Percentiles rank a stretch among this genome's conserved stretches.
These are phyloP conservation scores for Suillus americanus DNA, from an alignment of 768 basidiomycete genomes.

Conservation along the genomic window DNA sequence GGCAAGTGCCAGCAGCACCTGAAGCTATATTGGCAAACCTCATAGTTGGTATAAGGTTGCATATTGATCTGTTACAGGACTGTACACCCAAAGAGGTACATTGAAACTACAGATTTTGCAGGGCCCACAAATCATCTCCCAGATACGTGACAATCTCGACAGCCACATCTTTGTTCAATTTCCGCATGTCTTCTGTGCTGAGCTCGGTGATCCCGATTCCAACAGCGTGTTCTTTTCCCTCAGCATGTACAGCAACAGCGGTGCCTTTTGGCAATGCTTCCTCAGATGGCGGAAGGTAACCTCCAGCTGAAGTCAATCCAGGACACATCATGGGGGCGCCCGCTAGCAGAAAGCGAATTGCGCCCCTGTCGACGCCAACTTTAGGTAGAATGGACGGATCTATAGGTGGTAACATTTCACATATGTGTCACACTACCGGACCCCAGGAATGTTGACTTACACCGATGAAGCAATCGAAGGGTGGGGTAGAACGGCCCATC, in stretches of 20 bases:
- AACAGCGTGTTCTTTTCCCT: constrained; percentile 91
- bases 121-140: constrained; percentile 85
- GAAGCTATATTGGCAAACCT: too few relatives aligned
- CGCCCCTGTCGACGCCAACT: constrained; percentile 92
- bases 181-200: constrained; percentile 85
- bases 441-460: constrained; percentile 43
- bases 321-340: constrained; percentile 98
- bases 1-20: too few relatives aligned
- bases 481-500: constrained; percentile 93
- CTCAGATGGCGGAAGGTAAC: constrained; percentile 76
- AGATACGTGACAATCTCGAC: constrained; percentile 86
- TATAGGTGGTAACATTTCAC: constrained; percentile 31
- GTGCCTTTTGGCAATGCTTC: constrained; percentile 65
- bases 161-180: constrained; percentile 85
- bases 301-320: constrained; percentile 90
- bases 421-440: background rate
- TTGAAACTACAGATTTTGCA: constrained; percentile 54
- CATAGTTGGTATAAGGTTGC: background rate
- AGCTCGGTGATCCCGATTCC: constrained; percentile 84
- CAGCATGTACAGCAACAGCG: constrained; percentile 90
- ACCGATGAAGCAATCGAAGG: constrained; percentile 86
- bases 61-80: background rate
- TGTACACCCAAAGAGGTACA: background rate
- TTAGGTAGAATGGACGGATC: constrained; percentile 90
- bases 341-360: constrained; percentile 93